Evolutionary conservation across 2,329 filamentous ascomycete genomes (phyloP).

Genomic region (Colletotrichum somersetense): DNA sequence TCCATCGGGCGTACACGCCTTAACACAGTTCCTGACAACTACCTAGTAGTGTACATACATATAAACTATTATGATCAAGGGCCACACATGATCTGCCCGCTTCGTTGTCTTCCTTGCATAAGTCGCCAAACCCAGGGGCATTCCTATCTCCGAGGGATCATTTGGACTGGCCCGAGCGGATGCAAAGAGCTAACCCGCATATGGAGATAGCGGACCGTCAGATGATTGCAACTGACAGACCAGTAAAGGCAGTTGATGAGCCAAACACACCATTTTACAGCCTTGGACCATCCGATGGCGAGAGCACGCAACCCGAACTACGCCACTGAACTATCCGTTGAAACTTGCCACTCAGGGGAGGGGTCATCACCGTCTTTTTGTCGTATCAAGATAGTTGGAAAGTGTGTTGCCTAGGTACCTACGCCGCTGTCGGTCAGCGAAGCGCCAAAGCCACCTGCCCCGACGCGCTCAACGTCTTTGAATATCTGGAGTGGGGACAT

Average conservation of each 20-base stretch:
- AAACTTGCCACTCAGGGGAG: neutral
- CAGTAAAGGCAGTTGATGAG: neutral
- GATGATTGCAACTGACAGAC: neutral
- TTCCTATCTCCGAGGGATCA: neutral
- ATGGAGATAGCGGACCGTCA: neutral
- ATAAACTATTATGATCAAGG: too few species aligned
- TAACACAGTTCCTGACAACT: slow-evolving; percentile 10
- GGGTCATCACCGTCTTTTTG: too few species aligned
- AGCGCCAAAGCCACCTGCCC: neutral
- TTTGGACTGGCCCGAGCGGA: neutral
- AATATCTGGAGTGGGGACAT: too few species aligned
- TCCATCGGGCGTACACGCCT: neutral
- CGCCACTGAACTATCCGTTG: neutral
- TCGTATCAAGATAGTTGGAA: neutral
- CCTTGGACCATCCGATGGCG: neutral
- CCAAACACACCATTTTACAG: neutral
- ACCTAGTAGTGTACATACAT: neutral
- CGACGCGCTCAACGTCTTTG: neutral
- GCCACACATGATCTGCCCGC: slow-evolving; percentile 13
- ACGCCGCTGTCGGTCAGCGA: neutral
- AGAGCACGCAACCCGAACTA: slow-evolving; percentile 1
- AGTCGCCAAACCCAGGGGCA: slow-evolving; percentile 27
- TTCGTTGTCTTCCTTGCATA: slow-evolving; percentile 28
- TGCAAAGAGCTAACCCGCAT: slow-evolving; percentile 1
- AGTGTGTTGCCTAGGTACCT: neutral